A percentile compares a stretch with the other conserved stretches of the same genome.
Conservation (phyloP, 2,329 filamentous ascomycete genomes). For the Aspergillus viridinutans region DNA sequence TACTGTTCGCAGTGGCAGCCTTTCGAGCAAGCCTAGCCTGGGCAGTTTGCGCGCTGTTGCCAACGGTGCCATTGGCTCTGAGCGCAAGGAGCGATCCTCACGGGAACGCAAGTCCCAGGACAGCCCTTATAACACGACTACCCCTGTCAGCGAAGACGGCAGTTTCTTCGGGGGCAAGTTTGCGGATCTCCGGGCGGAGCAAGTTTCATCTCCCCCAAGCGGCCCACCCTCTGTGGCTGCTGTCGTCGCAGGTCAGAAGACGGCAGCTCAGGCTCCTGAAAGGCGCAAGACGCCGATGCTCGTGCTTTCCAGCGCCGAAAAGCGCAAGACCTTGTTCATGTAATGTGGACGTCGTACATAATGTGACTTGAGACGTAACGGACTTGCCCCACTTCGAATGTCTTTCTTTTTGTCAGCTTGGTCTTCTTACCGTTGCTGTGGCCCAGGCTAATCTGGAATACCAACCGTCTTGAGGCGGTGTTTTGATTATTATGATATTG, state of each 20-base stretch:
- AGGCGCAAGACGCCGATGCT: conserved; percentile 82
- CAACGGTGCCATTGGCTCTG: conserved; percentile 82
- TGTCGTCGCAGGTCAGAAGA: conserved; percentile 51
- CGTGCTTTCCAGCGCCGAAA: conserved; percentile 82
- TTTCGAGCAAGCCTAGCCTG: conserved; percentile 70
- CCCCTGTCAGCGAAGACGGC: conserved; percentile 61
- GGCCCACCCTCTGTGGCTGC: conserved; percentile 36
- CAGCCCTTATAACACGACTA: conserved; percentile 57
- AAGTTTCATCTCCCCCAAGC: conserved; percentile 26
- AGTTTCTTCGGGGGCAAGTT: conserved; percentile 54
- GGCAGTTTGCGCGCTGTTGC: conserved; percentile 72
- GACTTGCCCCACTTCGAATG: conserved; percentile 21
- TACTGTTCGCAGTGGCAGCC: conserved; percentile 70
- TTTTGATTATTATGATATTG: background rate
- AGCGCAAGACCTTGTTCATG: conserved; percentile 71
- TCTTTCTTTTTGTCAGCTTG: conserved; percentile 16
- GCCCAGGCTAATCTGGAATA: background rate
- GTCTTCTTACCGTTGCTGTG: background rate
- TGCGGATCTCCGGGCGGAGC: conserved; percentile 44
- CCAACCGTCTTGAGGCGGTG: background rate
- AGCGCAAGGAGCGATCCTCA: conserved; percentile 68
- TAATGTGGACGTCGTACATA: conserved; percentile 39
- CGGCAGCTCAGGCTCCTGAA: conserved; percentile 50
- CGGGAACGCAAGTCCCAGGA: conserved; percentile 53
- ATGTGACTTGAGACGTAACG: conserved; percentile 34